These are phyloP conservation scores for Ettlia oleoabundans DNA, from an alignment of 139 green algal species.

Conservation along the genomic window DNA sequence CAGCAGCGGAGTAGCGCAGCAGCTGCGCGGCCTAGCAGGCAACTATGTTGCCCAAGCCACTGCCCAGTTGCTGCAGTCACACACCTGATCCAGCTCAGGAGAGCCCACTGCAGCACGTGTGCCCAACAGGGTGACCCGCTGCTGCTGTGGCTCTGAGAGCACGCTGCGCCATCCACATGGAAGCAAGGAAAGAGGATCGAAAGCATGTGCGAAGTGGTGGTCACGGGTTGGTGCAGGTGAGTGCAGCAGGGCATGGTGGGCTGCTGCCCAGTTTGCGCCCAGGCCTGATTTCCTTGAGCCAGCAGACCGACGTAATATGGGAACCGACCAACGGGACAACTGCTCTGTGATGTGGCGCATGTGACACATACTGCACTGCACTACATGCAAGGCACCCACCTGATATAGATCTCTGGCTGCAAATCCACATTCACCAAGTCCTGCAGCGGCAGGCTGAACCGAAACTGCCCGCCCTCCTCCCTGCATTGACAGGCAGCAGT, in stretches of 20 bases:
- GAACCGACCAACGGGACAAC: no score
- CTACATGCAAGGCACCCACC: background rate
- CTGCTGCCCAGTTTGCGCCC: no score
- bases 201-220: no score
- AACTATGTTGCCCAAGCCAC: background rate
- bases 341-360: no score
- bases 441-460: slow-evolving; percentile 39
- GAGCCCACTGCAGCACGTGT: slow-evolving; percentile 32
- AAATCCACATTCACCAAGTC: slow-evolving; percentile 44
- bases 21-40: background rate
- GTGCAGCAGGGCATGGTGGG: no score
- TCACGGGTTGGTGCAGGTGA: no score
- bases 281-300: no score
- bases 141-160: background rate
- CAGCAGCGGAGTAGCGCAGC: no score
- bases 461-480: slow-evolving; percentile 26
- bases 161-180: background rate
- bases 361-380: background rate
- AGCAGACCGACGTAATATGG: no score
- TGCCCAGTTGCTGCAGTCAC: background rate
- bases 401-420: slow-evolving; percentile 35
- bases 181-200: no score
- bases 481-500: slow-evolving; percentile 6
- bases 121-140: slow-evolving; percentile 35
- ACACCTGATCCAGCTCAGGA: slow-evolving; percentile 27